Conservation (phyloP, 805 yeast genomes). For the Kodamaea lidongshanica region DNA sequence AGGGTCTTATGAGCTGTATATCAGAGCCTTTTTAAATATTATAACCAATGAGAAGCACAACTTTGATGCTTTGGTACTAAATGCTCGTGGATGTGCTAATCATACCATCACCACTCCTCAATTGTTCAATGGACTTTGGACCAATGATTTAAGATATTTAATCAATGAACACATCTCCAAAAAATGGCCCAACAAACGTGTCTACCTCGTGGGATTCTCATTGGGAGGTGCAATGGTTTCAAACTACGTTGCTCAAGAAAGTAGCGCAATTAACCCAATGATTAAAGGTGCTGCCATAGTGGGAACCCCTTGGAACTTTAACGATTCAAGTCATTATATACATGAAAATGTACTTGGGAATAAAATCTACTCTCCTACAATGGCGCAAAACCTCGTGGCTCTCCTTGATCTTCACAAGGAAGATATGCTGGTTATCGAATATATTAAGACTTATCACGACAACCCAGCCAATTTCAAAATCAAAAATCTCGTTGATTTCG, state of each 20-base stretch:
- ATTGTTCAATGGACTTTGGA: conserved; percentile 61
- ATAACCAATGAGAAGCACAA: conserved; percentile 35
- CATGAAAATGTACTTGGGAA: conserved; percentile 35
- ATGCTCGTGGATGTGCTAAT: conserved; percentile 73
- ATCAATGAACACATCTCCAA: conserved; percentile 43
- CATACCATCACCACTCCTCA: conserved; percentile 66
- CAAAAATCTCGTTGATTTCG: conserved; percentile 49
- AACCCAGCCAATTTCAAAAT: conserved; percentile 28
- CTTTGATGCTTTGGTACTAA: conserved; percentile 55
- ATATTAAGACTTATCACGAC: conserved; percentile 17
- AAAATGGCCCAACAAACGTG: conserved; percentile 54
- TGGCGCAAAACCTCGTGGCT: conserved; percentile 34
- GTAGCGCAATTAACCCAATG: conserved; percentile 38
- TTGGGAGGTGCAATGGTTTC: conserved; percentile 64
- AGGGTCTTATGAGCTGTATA: conserved; percentile 71
- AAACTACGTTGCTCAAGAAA: conserved; percentile 67
- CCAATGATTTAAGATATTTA: conserved; percentile 60
- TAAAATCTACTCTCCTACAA: conserved; percentile 35
- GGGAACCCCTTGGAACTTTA: conserved; percentile 71
- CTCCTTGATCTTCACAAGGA: conserved; percentile 25
- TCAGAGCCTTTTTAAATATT: conserved; percentile 47
- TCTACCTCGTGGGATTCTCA: conserved; percentile 65
- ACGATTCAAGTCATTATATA: conserved; percentile 43
- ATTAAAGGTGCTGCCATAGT: conserved; percentile 54
- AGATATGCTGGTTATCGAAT: conserved; percentile 16